Conservation (phyloP, 164 flowering plant species). For the Buxus sempervirens region DNA sequence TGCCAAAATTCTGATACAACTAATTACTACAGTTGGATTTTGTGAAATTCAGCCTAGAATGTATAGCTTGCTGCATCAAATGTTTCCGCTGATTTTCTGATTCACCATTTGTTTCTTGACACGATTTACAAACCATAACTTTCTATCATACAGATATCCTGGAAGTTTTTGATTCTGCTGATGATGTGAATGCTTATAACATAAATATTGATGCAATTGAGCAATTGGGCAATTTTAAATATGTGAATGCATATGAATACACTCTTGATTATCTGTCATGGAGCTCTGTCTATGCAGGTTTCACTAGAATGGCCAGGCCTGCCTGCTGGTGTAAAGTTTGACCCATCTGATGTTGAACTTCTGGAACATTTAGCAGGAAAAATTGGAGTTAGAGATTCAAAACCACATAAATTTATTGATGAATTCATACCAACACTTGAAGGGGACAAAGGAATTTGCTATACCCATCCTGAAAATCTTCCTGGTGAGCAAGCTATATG, state of each 20-base stretch:
- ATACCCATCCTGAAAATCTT: slow-evolving; percentile 87
- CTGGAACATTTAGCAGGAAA: slow-evolving; percentile 78
- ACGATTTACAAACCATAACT: background rate
- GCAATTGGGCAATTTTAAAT: no score
- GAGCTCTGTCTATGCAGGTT: slow-evolving; percentile 40
- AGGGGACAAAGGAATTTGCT: slow-evolving; percentile 68
- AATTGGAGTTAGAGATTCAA: slow-evolving; percentile 46
- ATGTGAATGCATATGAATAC: background rate
- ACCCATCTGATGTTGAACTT: slow-evolving; percentile 82
- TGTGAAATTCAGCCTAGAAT: no score
- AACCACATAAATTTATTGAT: slow-evolving; percentile 71
- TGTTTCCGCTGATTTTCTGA: background rate
- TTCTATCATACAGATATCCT: no score
- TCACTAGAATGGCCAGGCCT: slow-evolving; percentile 82
- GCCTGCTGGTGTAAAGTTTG: slow-evolving; percentile 91
- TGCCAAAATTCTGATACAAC: no score
- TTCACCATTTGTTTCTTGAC: background rate
- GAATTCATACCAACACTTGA: slow-evolving; percentile 88
- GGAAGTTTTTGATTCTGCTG: background rate
- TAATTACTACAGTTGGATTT: no score
- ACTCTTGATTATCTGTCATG: background rate
- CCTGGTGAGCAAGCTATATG: slow-evolving; percentile 54
- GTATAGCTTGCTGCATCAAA: no score
- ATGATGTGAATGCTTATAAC: background rate
- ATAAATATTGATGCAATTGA: background rate